phyloP scores from a whole-genome alignment of 768 basidiomycete genomes.

The Pleurotus tuber-regium region DNA sequence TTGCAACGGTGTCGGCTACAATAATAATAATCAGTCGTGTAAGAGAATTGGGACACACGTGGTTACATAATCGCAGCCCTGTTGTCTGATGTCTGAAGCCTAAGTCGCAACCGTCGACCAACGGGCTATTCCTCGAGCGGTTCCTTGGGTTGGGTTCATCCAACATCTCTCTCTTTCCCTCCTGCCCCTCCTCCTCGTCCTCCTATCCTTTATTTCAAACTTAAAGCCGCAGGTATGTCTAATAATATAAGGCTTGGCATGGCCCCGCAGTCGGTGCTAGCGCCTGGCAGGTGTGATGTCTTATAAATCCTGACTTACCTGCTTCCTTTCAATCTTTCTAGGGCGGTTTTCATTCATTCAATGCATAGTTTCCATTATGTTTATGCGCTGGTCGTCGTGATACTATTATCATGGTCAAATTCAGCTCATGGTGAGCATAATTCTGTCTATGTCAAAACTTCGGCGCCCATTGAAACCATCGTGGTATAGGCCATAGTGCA shows the following conservation, averaged over 20 bases:
- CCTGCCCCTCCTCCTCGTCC: not conserved
- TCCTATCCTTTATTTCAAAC: too few species aligned
- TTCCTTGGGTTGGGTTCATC: too few species aligned
- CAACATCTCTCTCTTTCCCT: not conserved
- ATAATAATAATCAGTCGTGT: too few species aligned
- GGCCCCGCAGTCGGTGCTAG: not conserved
- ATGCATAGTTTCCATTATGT: slow-evolving; percentile 33
- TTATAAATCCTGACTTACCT: slow-evolving; percentile 11
- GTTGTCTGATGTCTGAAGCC: too few species aligned
- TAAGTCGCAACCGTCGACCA: too few species aligned
- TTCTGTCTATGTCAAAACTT: not conserved
- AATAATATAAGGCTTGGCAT: slow-evolving; percentile 9
- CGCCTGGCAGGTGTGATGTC: slow-evolving; percentile 8
- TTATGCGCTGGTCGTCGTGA: slow-evolving; percentile 45
- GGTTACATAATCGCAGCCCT: too few species aligned
- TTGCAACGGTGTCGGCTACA: too few species aligned
- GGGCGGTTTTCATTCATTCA: slow-evolving; percentile 18
- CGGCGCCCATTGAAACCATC: slow-evolving; percentile 8
- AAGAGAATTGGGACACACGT: too few species aligned
- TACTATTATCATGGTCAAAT: slow-evolving; percentile 32
- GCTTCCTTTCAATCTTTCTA: slow-evolving; percentile 7
- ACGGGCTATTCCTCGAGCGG: too few species aligned
- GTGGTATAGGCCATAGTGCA: slow-evolving; percentile 51
- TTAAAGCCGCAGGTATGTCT: slow-evolving; percentile 9
- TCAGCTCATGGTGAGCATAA: slow-evolving; percentile 28